Percentiles rank a stretch among this genome's conserved stretches.
Evolutionary conservation across 805 yeast genomes (phyloP).

Genomic region (Candida yuanshanica): DNA sequence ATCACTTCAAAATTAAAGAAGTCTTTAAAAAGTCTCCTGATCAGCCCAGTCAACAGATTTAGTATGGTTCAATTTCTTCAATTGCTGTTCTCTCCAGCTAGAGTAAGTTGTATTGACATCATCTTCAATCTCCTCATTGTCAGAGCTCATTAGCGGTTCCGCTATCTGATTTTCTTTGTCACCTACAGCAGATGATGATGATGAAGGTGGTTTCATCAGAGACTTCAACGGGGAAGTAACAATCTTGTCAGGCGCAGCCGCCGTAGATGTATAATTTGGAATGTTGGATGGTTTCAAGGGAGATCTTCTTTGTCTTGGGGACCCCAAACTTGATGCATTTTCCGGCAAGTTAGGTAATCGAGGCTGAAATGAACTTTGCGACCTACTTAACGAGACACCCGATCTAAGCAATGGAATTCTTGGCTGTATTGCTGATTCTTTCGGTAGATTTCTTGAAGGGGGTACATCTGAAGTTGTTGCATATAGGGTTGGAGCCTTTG

Average conservation of each 20-base stretch:
- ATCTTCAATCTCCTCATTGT: slow-evolving; percentile 15
- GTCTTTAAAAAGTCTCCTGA: slow-evolving; percentile 17
- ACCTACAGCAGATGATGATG: too few relatives aligned
- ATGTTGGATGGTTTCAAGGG: slow-evolving; percentile 14
- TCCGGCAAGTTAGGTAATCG: slow-evolving; percentile 17
- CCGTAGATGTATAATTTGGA: slow-evolving; percentile 8
- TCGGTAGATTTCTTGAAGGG: slow-evolving; percentile 10
- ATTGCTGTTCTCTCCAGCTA: slow-evolving; percentile 24
- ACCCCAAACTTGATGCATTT: background rate
- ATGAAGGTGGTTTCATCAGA: slow-evolving; percentile 4
- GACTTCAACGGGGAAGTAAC: slow-evolving; percentile 25
- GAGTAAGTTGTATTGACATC: slow-evolving; percentile 14
- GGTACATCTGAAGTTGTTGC: slow-evolving; percentile 12
- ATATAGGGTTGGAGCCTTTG: slow-evolving; percentile 8
- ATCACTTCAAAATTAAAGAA: too few relatives aligned
- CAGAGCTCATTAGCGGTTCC: slow-evolving; percentile 8
- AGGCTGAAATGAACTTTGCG: slow-evolving; percentile 21
- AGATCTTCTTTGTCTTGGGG: slow-evolving; percentile 12
- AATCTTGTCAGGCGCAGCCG: slow-evolving; percentile 8
- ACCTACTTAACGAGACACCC: slow-evolving; percentile 13
- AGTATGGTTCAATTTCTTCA: slow-evolving; percentile 19
- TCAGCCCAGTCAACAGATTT: slow-evolving; percentile 8
- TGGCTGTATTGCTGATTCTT: slow-evolving; percentile 9
- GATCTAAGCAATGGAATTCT: slow-evolving; percentile 6
- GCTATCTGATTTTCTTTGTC: slow-evolving; percentile 11